Evolutionary conservation across 2,329 filamentous ascomycete genomes (phyloP).

Genomic region (Clonostachys solani): DNA sequence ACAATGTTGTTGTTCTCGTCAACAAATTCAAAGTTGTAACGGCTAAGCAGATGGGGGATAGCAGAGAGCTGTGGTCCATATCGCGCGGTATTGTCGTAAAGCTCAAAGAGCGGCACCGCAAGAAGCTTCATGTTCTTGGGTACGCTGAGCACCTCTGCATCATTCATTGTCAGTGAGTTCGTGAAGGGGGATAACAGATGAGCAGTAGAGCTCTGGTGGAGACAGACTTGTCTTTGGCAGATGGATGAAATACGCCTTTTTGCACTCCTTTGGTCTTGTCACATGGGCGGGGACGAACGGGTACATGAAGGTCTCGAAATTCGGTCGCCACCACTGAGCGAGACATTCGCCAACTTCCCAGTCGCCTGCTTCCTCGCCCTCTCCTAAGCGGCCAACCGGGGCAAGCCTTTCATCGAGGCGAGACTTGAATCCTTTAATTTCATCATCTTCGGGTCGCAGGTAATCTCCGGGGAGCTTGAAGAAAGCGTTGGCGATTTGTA

Average conservation of each 20-base stretch:
- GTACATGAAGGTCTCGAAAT: conserved; percentile 99
- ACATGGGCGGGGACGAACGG: conserved; percentile 96
- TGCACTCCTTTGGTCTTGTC: conserved; percentile 95
- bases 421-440: conserved; percentile 90
- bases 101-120: conserved; percentile 92
- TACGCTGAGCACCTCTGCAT: conserved; percentile 82
- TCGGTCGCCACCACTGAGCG: conserved; percentile 97
- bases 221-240: conserved; percentile 81
- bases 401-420: conserved; percentile 91
- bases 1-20: conserved; percentile 89
- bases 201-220: not conserved
- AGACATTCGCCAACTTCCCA: conserved; percentile 95
- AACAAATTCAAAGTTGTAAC: conserved; percentile 97
- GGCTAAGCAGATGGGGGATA: conserved; percentile 88
- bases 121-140: conserved; percentile 99
- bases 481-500: conserved; percentile 98
- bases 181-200: not conserved
- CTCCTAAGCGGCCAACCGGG: conserved; percentile 80
- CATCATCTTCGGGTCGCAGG: conserved; percentile 81
- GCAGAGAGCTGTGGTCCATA: conserved; percentile 96
- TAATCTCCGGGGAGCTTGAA: conserved; percentile 99
- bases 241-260: conserved; percentile 98
- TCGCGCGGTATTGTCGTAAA: conserved; percentile 93
- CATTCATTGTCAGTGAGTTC: conserved; percentile 1
- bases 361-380: conserved; percentile 78